These are phyloP conservation scores for Alternaria metachromatica DNA, from an alignment of 2,329 filamentous ascomycete species.

Conservation along the genomic window DNA sequence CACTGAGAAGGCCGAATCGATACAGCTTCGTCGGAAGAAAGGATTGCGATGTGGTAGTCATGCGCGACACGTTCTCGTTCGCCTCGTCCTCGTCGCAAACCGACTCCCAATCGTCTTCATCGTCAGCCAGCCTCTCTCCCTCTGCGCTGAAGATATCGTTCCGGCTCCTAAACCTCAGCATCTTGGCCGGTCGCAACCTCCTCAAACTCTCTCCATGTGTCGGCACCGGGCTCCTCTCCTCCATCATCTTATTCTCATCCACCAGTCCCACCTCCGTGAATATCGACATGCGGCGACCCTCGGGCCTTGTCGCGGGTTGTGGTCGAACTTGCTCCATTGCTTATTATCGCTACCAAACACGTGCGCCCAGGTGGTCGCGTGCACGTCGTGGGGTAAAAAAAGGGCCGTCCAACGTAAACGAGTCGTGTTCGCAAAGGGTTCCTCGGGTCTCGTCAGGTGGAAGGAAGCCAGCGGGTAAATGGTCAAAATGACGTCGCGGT, in stretches of 20 bases:
- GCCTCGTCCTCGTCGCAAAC: constrained; percentile 34
- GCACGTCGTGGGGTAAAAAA: constrained; percentile 9
- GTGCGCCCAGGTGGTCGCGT: constrained; percentile 12
- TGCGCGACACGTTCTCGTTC: constrained; percentile 7
- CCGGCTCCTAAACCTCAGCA: constrained; percentile 42
- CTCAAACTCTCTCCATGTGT: constrained; percentile 27
- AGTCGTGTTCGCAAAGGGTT: neutral
- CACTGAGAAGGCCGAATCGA: constrained; percentile 35
- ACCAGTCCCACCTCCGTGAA: constrained; percentile 48
- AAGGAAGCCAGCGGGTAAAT: constrained; percentile 6
- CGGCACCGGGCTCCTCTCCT: constrained; percentile 40
- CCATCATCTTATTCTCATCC: constrained; percentile 38
- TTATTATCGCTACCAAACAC: neutral
- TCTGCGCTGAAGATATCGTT: constrained; percentile 34
- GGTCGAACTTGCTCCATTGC: constrained; percentile 38
- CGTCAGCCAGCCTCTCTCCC: constrained; percentile 8
- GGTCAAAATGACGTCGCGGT: constrained; percentile 29
- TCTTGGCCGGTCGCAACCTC: constrained; percentile 34
- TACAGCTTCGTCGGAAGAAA: constrained; percentile 31
- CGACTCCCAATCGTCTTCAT: constrained; percentile 38
- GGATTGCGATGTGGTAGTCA: constrained; percentile 7
- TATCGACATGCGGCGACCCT: constrained; percentile 40
- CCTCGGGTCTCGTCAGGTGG: neutral
- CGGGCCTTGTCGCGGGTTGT: constrained; percentile 26
- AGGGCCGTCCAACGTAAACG: neutral